phyloP scores from a whole-genome alignment of 208 protist genomes.

The Acanthamoeba castellanii region DNA sequence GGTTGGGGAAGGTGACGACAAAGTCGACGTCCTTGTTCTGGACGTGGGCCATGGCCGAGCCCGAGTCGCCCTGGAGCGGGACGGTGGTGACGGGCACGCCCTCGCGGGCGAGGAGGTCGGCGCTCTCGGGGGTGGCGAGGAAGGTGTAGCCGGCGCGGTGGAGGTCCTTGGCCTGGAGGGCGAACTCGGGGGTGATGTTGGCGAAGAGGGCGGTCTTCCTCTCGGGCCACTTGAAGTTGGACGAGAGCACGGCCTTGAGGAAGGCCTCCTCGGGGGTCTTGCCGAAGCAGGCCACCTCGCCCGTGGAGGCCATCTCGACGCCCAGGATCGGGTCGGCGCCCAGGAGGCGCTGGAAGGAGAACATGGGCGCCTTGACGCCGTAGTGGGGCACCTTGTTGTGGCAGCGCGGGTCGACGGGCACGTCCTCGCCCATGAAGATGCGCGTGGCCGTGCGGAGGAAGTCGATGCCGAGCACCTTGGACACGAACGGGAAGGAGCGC shows the following conservation, averaged over 20 bases:
- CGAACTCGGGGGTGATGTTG: conserved; percentile 84
- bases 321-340: conserved; percentile 98
- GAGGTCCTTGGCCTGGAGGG: conserved; percentile 78
- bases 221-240: conserved; percentile 90
- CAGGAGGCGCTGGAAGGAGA: conserved; percentile 98
- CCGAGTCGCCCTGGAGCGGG: neutral
- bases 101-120: conserved; percentile 89
- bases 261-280: conserved; percentile 88
- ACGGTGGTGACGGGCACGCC: conserved; percentile 84
- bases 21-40: neutral
- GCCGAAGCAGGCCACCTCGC: conserved; percentile 91
- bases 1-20: conserved; percentile 38
- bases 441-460: conserved; percentile 92
- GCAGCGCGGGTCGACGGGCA: neutral
- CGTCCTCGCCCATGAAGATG: conserved; percentile 62
- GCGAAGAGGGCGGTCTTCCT: conserved; percentile 88
- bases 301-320: conserved; percentile 97
- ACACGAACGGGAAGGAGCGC: conserved; percentile 96
- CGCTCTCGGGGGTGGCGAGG: conserved; percentile 91
- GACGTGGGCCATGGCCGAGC: neutral
- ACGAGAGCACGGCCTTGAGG: conserved; percentile 91
- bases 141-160: conserved; percentile 86
- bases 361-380: conserved; percentile 96
- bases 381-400: conserved; percentile 84
- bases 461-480: conserved; percentile 95